A percentile compares a stretch with the other conserved stretches of the same genome.
Evolutionary conservation across 1,139 yeast species (phyloP).

Genomic region (Suhomyces taliae): DNA sequence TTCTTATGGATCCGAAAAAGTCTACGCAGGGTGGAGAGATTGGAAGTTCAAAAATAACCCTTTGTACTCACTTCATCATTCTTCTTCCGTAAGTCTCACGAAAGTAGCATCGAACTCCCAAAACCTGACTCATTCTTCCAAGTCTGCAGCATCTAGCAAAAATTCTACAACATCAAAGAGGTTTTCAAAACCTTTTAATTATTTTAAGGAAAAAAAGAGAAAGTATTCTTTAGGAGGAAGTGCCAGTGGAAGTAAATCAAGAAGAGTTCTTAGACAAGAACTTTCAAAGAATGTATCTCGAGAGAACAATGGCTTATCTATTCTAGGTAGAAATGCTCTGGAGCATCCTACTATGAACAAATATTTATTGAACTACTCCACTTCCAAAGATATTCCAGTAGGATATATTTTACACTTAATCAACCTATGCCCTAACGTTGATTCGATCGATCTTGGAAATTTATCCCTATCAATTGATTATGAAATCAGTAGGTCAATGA

Average conservation of each 20-base stretch:
- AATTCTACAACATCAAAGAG: conserved; percentile 17
- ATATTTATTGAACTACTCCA: conserved; percentile 55
- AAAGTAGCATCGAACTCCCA: conserved; percentile 30
- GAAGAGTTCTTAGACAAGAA: conserved; percentile 16
- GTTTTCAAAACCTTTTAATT: conserved; percentile 26
- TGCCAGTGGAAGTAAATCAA: conserved; percentile 5
- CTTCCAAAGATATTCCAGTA: conserved; percentile 64
- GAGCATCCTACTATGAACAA: conserved; percentile 63
- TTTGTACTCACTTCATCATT: conserved; percentile 44
- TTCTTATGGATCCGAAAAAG: conserved; percentile 15
- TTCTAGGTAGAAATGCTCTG: conserved; percentile 15
- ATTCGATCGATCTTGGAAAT: conserved; percentile 51
- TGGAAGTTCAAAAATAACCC: conserved; percentile 80
- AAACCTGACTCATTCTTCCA: conserved; percentile 16
- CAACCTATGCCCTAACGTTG: conserved; percentile 57
- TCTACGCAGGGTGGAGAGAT: conserved; percentile 81
- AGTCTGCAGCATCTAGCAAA: conserved; percentile 18
- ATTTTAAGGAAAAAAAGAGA: conserved; percentile 25
- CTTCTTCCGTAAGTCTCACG: conserved; percentile 21
- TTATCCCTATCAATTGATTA: conserved; percentile 61
- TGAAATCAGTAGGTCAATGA: conserved; percentile 35
- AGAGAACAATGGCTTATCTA: not conserved
- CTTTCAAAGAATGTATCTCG: not conserved
- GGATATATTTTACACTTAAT: conserved; percentile 65
- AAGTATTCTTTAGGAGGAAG: conserved; percentile 6